These are phyloP conservation scores for Stylonectria norvegica DNA, from an alignment of 2,329 filamentous ascomycete species.

Conservation along the genomic window DNA sequence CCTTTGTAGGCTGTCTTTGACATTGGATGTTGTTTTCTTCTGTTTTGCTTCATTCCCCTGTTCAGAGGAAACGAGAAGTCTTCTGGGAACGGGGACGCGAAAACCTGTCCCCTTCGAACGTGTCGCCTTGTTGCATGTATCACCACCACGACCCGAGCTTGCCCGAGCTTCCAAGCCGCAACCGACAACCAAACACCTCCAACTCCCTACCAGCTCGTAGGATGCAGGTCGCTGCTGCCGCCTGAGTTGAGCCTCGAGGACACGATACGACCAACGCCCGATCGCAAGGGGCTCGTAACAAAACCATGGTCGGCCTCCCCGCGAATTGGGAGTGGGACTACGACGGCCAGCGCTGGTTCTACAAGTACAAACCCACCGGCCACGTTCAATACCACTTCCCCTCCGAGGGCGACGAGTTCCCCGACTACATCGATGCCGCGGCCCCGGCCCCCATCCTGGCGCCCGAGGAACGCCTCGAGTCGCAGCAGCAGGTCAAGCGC, in stretches of 20 bases:
- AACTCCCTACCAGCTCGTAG: constrained; percentile 4
- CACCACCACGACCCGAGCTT: too few species aligned
- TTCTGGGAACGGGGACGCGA: too few species aligned
- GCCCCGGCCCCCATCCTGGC: constrained; percentile 39
- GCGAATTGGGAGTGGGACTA: constrained; percentile 57
- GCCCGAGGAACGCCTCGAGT: constrained; percentile 52
- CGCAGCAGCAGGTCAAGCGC: constrained; percentile 47
- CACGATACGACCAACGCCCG: not conserved
- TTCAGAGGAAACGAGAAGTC: too few species aligned
- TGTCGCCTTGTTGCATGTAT: too few species aligned
- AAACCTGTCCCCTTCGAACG: too few species aligned
- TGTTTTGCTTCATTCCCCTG: too few species aligned
- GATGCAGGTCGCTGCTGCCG: constrained; percentile 7
- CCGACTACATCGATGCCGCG: constrained; percentile 45
- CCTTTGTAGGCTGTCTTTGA: too few species aligned
- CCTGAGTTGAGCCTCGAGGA: too few species aligned
- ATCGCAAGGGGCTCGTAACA: not conserved
- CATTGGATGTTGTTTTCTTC: too few species aligned
- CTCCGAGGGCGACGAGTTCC: constrained; percentile 55
- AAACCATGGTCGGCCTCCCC: constrained; percentile 40
- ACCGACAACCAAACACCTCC: too few species aligned
- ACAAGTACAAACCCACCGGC: constrained; percentile 52
- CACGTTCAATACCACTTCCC: constrained; percentile 56
- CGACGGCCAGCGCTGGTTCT: constrained; percentile 57
- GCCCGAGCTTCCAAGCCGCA: too few species aligned